Base-by-base conservation (phyloP, 1,284 basidiomycete genomes). In the Puccinia polysora region DNA sequence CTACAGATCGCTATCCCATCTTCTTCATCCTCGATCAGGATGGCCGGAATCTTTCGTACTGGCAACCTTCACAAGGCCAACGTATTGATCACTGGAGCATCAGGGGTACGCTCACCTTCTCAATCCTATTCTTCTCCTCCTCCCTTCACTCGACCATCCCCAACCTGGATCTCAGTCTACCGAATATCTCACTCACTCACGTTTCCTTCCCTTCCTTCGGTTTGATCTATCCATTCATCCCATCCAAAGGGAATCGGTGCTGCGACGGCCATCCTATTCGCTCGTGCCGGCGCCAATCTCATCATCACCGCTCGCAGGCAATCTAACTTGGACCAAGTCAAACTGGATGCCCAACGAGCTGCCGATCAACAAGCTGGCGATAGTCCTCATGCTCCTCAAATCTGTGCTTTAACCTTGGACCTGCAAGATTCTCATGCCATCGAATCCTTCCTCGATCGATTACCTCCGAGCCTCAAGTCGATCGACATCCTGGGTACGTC, bases 51-150 rank as follows among this genome's bases (percentile, higher is more conserved):
- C 2, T 71, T 69, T 36, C 53, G 65, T 5, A 77, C 78, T 20
- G 74, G 75, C 58, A 75, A 74, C 0, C 67, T 94, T 45, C 80
- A 88, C 63, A 88, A 88, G 79, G 92, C 93, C 82, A 91, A 87
- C 12, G 88, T 94, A 73, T 84, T 95, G 65, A 83, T 94, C 74
- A 93, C 91, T 14, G 91, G 91, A 23, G 89, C 90, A 6, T 89
- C 88, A 77, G 85, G 87, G 52, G 90, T 70, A 36, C 60, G 68
- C 36, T 30, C 28, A 23, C 2, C 8, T 18, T 32, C 15, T 47
- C 14, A 59, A 55, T 28, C 18, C 7, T n/a, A n/a, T n/a, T n/a
- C n/a, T n/a, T n/a, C n/a, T n/a, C n/a, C n/a, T n/a, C n/a, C n/a
- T n/a, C n/a, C n/a, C n/a, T n/a, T n/a, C n/a, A n/a, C n/a, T n/a